Conservation (phyloP, 2,329 filamentous ascomycete species). For the Trichoderma harzianum region DNA sequence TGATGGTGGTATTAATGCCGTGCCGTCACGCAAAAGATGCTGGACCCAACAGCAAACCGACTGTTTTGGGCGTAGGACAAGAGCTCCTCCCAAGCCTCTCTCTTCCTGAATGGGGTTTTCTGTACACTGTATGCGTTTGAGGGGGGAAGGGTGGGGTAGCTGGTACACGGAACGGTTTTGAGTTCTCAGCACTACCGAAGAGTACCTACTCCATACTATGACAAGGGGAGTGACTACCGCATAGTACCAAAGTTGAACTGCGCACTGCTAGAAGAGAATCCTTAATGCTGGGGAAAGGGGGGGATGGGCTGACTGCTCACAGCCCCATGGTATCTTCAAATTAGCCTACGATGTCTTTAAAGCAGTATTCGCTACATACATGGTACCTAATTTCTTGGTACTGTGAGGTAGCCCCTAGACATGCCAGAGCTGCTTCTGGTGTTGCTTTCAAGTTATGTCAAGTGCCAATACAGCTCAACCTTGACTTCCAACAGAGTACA, state of each 20-base stretch:
- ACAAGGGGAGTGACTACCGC: not conserved
- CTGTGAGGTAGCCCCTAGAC: not conserved
- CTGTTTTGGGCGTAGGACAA: constrained; percentile 7
- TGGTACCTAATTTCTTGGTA: not conserved
- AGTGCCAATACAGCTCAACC: not conserved
- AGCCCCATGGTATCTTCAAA: not conserved
- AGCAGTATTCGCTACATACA: not conserved
- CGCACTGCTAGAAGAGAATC: not conserved
- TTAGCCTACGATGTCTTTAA: not conserved
- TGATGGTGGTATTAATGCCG: not conserved
- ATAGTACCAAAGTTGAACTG: not conserved
- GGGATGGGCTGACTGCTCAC: not conserved
- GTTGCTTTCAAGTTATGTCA: not conserved
- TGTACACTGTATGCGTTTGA: not conserved
- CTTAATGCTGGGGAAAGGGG: not conserved
- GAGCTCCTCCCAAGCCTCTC: not conserved
- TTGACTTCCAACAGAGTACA: not conserved
- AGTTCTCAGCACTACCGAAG: not conserved
- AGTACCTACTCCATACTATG: not conserved
- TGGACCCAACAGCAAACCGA: not conserved
- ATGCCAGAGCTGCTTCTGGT: not conserved
- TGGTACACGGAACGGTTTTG: not conserved
- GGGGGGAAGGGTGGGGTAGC: constrained; percentile 9
- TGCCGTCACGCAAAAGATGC: not conserved
- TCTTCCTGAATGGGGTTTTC: constrained; percentile 8